Evolutionary conservation across 805 yeast species (phyloP).

Genomic region (Spathaspora hagerdaliae): DNA sequence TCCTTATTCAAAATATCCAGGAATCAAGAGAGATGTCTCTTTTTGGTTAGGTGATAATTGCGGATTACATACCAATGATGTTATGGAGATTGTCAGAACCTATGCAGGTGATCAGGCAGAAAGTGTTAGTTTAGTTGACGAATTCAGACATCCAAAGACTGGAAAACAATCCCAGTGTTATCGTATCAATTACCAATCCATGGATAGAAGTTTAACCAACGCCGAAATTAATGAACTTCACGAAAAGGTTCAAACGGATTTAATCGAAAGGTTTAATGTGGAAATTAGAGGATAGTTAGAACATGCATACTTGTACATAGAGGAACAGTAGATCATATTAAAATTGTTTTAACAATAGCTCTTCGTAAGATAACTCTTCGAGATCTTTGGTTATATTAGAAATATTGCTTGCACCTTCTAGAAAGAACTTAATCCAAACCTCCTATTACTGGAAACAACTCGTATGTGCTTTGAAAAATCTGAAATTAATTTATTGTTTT

Average conservation of each 20-base stretch:
- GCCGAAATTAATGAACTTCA: slow-evolving; percentile 79
- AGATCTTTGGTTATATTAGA: background rate
- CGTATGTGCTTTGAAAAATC: too few species aligned
- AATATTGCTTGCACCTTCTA: too few species aligned
- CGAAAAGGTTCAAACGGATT: slow-evolving; percentile 54
- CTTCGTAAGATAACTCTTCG: too few species aligned
- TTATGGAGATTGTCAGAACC: slow-evolving; percentile 87
- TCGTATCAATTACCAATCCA: slow-evolving; percentile 87
- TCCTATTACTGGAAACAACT: too few species aligned
- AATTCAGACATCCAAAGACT: slow-evolving; percentile 81
- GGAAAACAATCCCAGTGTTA: slow-evolving; percentile 77
- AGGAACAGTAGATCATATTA: too few species aligned
- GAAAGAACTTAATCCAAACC: too few species aligned
- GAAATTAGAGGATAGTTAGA: slow-evolving; percentile 41
- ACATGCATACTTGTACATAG: slow-evolving; percentile 1
- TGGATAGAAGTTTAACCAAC: slow-evolving; percentile 89
- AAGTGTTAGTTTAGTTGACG: slow-evolving; percentile 75
- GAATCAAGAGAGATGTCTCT: slow-evolving; percentile 80
- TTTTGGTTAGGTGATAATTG: slow-evolving; percentile 71
- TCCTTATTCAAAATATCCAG: slow-evolving; percentile 90
- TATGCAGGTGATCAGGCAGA: slow-evolving; percentile 87
- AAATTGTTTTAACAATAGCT: too few species aligned
- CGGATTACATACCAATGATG: slow-evolving; percentile 75
- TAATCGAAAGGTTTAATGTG: slow-evolving; percentile 51
- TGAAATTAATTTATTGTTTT: too few species aligned